Evolutionary conservation across 495 filamentous ascomycete species (phyloP), one percentile per base, ranked within the genome.

Genomic region (Ramalina intermedia): DNA sequence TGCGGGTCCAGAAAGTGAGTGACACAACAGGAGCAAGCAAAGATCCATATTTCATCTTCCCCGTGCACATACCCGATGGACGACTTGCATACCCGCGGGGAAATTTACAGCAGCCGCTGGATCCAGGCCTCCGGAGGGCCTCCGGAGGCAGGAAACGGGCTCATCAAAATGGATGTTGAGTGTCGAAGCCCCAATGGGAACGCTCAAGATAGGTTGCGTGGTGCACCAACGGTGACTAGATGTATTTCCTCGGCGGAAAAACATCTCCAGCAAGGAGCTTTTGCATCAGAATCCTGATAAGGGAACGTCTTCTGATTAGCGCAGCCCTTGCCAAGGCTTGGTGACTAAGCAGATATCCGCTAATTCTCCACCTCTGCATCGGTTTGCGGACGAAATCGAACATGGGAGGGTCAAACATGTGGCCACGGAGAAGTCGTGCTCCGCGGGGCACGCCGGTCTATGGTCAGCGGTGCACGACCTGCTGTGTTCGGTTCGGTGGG

Each of bases 251-350:
- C 44, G 44, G 44, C 44, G 24, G 43, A 33, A 35, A 46, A 43
- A 35, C 3, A 1, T 14, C n/a, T 46, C 16, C 12, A 46, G 24
- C 18, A 16, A 35, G 9, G 17, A 37, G 6, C 24, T 21, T 21
- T 17, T 20, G 1, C 18, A 17, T 16, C 6, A 37, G 21, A 4
- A 16, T 9, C 6, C 29, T 16, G 44, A 47, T 47, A 47, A 47
- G 44, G 18, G n/a, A 47, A 17, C n/a, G 24, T 16, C 26, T 16
- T 47, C n/a, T 47, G 44, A 47, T 47, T 47, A 47, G 44, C 44
- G 33, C 24, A 35, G 29, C n/a, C 7, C 4, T 8, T 37, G 44
- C 44, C 44, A 47, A 47, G 44, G 12, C 27, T 14, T 5, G 17
- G 37, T 11, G 29, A 33, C 29, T 33, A 33, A 33, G 29, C 29